phyloP scores from a whole-genome alignment of 2,329 filamentous ascomycete genomes.

The Aspergillus sp. region DNA sequence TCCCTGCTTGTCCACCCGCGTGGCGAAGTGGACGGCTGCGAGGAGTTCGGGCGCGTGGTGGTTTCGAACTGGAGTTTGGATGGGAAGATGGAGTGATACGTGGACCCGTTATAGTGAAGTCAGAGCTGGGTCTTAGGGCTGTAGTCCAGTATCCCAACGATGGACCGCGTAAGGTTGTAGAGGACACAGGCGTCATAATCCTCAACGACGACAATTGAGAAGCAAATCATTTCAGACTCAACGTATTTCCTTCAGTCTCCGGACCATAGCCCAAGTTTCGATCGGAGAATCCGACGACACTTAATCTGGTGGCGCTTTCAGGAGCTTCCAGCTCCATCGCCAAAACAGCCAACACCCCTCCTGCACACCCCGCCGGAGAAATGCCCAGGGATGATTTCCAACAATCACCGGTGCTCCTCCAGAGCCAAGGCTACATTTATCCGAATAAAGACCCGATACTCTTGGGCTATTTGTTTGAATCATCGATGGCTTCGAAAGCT shows the following conservation, averaged over 20 bases:
- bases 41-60: constrained; percentile 37
- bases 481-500: background rate
- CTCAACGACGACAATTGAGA: constrained; percentile 11
- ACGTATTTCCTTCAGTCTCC: no score
- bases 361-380: constrained; percentile 10
- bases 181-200: constrained; percentile 8
- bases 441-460: constrained; percentile 4
- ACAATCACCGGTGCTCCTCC: constrained; percentile 1
- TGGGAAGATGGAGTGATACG: constrained; percentile 33
- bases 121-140: constrained; percentile 14
- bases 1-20: constrained; percentile 39
- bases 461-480: background rate
- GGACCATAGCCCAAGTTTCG: no score
- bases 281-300: no score
- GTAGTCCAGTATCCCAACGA: constrained; percentile 22
- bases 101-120: constrained; percentile 16
- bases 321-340: background rate
- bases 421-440: constrained; percentile 9
- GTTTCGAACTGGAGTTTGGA: constrained; percentile 38
- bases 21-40: constrained; percentile 38
- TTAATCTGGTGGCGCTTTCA: background rate
- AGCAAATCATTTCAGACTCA: background rate
- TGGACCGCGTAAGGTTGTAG: constrained; percentile 15
- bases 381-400: constrained; percentile 9
- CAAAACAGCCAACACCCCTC: background rate